These are phyloP conservation scores for Wickerhamiella dianesei DNA, from an alignment of 805 yeast genomes.

Conservation along the genomic window DNA sequence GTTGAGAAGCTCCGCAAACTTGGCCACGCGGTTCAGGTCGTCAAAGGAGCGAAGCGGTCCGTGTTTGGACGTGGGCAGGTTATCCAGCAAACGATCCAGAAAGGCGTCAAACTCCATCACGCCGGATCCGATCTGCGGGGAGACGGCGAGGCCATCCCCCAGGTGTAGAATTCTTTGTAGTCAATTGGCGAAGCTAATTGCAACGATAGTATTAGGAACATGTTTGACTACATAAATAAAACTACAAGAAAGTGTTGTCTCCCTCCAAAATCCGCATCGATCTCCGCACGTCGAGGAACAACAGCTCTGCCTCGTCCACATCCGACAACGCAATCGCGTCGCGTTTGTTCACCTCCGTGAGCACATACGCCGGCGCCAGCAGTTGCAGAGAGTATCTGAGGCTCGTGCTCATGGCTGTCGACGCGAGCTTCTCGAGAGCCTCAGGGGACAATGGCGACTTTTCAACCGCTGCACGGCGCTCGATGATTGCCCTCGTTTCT, in stretches of 20 bases:
- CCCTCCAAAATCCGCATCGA: conserved; percentile 56
- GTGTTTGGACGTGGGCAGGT: conserved; percentile 57
- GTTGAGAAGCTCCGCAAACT: conserved; percentile 33
- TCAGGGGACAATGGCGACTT: conserved; percentile 47
- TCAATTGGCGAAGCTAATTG: no score
- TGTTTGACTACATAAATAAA: not conserved
- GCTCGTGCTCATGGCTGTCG: conserved; percentile 62
- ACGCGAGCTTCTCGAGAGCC: conserved; percentile 65
- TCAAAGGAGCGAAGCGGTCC: conserved; percentile 32
- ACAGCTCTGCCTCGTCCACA: conserved; percentile 65
- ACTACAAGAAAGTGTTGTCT: conserved; percentile 2
- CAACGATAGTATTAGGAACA: not conserved
- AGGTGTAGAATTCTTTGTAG: conserved; percentile 20
- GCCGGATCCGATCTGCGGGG: conserved; percentile 76
- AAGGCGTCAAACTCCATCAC: conserved; percentile 37
- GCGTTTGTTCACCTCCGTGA: conserved; percentile 62
- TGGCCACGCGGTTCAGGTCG: conserved; percentile 44
- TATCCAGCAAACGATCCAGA: conserved; percentile 32
- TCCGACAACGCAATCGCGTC: conserved; percentile 54
- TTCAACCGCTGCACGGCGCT: conserved; percentile 71
- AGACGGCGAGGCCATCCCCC: conserved; percentile 66
- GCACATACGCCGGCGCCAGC: conserved; percentile 77
- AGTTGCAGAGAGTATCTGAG: conserved; percentile 86
- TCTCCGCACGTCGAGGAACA: conserved; percentile 78
- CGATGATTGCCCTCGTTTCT: conserved; percentile 70